phyloP scores from a whole-genome alignment of 2,329 filamentous ascomycete genomes.

The Plenodomus biglobosus region DNA sequence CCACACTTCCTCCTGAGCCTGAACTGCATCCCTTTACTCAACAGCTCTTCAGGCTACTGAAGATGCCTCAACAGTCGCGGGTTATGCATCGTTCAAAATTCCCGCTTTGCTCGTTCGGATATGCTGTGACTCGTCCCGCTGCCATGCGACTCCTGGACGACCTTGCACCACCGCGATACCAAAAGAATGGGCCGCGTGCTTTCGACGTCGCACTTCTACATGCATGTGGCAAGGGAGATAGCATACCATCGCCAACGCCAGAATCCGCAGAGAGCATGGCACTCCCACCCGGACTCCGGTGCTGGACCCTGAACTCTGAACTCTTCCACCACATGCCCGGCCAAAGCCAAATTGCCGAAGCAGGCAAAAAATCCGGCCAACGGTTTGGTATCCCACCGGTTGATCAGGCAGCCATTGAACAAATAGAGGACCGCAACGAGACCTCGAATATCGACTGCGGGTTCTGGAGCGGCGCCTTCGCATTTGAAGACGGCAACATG shows the following conservation, averaged over 20 bases:
- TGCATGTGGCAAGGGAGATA: conserved; percentile 41
- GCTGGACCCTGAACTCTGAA: conserved; percentile 49
- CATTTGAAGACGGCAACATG: conserved; percentile 36
- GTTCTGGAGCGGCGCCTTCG: conserved; percentile 44
- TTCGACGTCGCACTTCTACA: conserved; percentile 50
- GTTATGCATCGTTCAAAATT: conserved; percentile 47
- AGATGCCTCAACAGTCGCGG: conserved; percentile 42
- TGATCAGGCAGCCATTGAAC: conserved; percentile 36
- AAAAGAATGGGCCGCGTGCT: conserved; percentile 35
- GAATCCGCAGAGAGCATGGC: conserved; percentile 19
- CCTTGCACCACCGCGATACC: conserved; percentile 40
- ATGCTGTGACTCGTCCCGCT: conserved; percentile 46
- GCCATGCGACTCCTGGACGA: conserved; percentile 45
- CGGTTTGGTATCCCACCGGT: conserved; percentile 38
- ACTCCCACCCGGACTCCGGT: conserved; percentile 41
- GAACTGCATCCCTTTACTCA: conserved; percentile 47
- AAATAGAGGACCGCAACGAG: conserved; percentile 37
- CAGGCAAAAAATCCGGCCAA: conserved; percentile 34
- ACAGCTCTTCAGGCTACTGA: conserved; percentile 39
- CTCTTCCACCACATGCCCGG: conserved; percentile 50
- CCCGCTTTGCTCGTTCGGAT: conserved; percentile 51
- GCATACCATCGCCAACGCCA: conserved; percentile 33
- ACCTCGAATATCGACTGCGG: conserved; percentile 46
- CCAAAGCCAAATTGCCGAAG: conserved; percentile 42
- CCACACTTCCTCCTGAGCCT: conserved; percentile 39